Evolutionary conservation across 2,329 filamentous ascomycete species (phyloP).

Genomic region (Metarhizium sp.): DNA sequence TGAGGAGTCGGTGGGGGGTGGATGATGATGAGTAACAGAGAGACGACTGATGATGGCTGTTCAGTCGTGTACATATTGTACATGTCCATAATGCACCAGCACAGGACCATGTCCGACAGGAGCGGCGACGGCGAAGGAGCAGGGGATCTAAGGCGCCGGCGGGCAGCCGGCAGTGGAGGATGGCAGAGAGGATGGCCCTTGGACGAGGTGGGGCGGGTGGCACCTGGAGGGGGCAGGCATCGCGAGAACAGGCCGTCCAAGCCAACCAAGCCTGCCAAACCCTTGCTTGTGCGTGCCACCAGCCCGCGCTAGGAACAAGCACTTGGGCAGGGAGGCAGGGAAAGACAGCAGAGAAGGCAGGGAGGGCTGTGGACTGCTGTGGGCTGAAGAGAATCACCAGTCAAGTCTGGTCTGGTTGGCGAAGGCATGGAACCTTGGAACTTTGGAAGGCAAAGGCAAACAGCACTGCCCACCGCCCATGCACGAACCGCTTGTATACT

Average conservation of each 20-base stretch:
- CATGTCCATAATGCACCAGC: too few species aligned
- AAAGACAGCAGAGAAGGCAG: not conserved
- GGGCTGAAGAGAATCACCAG: too few species aligned
- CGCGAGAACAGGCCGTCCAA: not conserved
- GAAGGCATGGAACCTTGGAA: too few species aligned
- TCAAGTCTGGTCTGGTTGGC: too few species aligned
- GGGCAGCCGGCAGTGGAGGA: slow-evolving; percentile 1
- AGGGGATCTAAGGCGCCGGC: not conserved
- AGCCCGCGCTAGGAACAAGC: not conserved
- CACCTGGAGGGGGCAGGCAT: not conserved
- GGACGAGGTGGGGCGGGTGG: slow-evolving; percentile 2
- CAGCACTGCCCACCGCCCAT: too few species aligned
- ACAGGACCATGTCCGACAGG: not conserved
- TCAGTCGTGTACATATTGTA: too few species aligned
- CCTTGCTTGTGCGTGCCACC: not conserved
- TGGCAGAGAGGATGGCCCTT: not conserved
- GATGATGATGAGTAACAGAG: too few species aligned
- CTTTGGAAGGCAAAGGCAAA: too few species aligned
- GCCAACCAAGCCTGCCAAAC: not conserved
- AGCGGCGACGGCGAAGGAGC: slow-evolving; percentile 2
- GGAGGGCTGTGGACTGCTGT: not conserved
- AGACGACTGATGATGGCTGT: too few species aligned
- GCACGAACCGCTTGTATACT: too few species aligned
- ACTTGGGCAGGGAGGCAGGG: not conserved
- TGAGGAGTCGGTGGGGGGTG: too few species aligned